Base-by-base conservation (phyloP, 129 eudicot species). In the Lactuca saligna region DNA sequence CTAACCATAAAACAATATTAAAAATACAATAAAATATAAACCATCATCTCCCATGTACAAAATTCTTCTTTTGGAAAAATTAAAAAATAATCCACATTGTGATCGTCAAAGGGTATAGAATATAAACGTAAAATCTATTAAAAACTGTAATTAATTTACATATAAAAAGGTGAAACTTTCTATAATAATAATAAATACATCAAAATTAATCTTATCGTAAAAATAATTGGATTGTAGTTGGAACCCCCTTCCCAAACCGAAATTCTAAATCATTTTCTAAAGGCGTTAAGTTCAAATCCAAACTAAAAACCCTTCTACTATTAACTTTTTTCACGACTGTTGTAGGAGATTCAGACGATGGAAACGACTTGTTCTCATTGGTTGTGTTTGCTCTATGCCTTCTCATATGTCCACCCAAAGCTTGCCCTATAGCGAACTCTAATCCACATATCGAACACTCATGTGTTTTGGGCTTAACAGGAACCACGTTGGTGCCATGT, bases 351-450 rank as follows among this genome's bases (percentile, higher is more conserved):
- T 55, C 56, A 51, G 31, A 17, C 70, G 74, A 46, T 9, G 51
- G 14, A 8, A 64, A 20, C 59, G 64, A 54, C 8, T 42, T 75
- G 29, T 70, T 63, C 9, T 81, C 86, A 2, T 70, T 70, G 9
- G 34, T 48, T 4, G 57, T 60, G 8, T 59, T 63, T 20, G 55
- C 74, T 68, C 85, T 83, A 73, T 91, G 97, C 69, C 97, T 69
- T 79, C 97, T 81, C 97, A 91, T 91, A 34, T 91, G 97, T 9
- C 96, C 97, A 3, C 96, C 97, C 57, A 91, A 78, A 2, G 97
- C 97, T 73, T 91, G 97, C 37, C 97, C 97, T 32, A 91, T 73
- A 5, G 94, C 73, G 42, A 91, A 91, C 74, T 85, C 94, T 2
- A 73, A 69, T 29, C 97, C 96, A 44, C 97, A 91, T 1, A 91